These are phyloP conservation scores for Mangifera indica DNA, from an alignment of 345 rosid genomes.

Conservation along the genomic window DNA sequence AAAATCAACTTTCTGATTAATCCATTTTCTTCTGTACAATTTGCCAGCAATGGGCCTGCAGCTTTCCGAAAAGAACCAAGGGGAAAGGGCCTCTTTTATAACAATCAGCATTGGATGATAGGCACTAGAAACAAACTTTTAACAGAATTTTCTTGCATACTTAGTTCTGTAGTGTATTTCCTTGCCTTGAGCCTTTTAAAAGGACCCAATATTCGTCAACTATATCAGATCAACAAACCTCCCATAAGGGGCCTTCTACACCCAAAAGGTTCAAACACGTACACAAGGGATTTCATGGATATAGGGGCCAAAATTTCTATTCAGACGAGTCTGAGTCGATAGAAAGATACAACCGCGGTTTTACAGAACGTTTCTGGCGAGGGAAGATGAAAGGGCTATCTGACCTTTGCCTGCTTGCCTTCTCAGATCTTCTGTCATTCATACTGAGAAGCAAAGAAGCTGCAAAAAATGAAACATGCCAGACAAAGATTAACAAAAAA, in stretches of 20 bases:
- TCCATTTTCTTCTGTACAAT: slow-evolving; percentile 36
- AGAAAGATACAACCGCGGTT: slow-evolving; percentile 70
- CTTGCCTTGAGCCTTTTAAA: background rate
- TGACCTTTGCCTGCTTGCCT: slow-evolving; percentile 65
- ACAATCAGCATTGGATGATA: slow-evolving; percentile 17
- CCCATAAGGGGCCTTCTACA: slow-evolving; percentile 23
- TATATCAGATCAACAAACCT: slow-evolving; percentile 33
- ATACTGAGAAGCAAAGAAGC: slow-evolving; percentile 77
- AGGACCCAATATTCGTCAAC: slow-evolving; percentile 1
- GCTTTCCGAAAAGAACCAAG: slow-evolving; percentile 15
- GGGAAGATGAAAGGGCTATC: slow-evolving; percentile 75
- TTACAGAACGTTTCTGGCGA: slow-evolving; percentile 84
- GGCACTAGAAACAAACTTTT: slow-evolving; percentile 10
- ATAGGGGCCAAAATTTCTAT: slow-evolving; percentile 33
- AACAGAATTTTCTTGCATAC: background rate
- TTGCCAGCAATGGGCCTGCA: slow-evolving; percentile 24
- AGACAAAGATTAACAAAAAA: slow-evolving; percentile 9
- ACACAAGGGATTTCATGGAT: slow-evolving; percentile 15
- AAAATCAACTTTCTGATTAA: slow-evolving; percentile 21
- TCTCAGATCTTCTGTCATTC: slow-evolving; percentile 68
- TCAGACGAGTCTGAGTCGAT: slow-evolving; percentile 72
- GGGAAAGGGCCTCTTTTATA: slow-evolving; percentile 13
- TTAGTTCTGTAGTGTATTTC: background rate
- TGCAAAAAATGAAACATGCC: slow-evolving; percentile 41
- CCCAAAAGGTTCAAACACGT: slow-evolving; percentile 10